Conservation (phyloP, 2,329 filamentous ascomycete genomes). For the Colletotrichum echinochloae region DNA sequence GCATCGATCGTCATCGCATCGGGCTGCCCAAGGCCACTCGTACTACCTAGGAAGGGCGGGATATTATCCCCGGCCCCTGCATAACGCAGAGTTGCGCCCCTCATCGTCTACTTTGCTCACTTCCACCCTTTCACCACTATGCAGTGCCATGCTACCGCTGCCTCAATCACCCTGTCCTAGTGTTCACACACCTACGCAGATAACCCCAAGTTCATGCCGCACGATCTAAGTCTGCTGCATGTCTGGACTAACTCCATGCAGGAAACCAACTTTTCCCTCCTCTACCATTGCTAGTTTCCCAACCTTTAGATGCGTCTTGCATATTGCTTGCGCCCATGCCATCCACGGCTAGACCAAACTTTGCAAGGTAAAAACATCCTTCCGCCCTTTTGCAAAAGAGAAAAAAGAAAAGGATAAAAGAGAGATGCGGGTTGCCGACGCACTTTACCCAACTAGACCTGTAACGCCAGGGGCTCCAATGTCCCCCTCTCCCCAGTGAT, state of each 20-base stretch:
- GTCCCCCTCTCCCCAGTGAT: slow-evolving; percentile 22
- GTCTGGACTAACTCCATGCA: background rate
- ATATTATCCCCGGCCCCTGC: slow-evolving; percentile 30
- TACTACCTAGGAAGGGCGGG: slow-evolving; percentile 17
- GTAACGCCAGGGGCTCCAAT: slow-evolving; percentile 36
- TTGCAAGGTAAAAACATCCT: slow-evolving; percentile 9
- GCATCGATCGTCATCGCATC: background rate
- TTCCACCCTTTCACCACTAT: slow-evolving; percentile 1
- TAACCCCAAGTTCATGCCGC: slow-evolving; percentile 13
- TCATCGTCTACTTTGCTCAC: background rate
- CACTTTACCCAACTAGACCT: slow-evolving; percentile 30
- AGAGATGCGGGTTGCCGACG: slow-evolving; percentile 3
- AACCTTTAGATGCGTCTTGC: slow-evolving; percentile 4
- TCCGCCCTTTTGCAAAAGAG: slow-evolving; percentile 8
- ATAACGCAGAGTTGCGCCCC: slow-evolving; percentile 11
- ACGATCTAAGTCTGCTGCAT: background rate
- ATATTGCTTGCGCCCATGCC: background rate
- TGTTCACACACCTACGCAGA: slow-evolving; percentile 8
- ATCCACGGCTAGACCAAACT: slow-evolving; percentile 29
- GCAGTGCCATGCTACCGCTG: slow-evolving; percentile 10
- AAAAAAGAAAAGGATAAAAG: background rate
- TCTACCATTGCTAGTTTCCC: slow-evolving; percentile 8
- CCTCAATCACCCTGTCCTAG: slow-evolving; percentile 16
- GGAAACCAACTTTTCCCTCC: background rate
- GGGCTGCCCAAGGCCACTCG: background rate